Evolutionary conservation across 352 stramenopile genomes (phyloP).

Genomic region (Halophytophthora polymorphica): DNA sequence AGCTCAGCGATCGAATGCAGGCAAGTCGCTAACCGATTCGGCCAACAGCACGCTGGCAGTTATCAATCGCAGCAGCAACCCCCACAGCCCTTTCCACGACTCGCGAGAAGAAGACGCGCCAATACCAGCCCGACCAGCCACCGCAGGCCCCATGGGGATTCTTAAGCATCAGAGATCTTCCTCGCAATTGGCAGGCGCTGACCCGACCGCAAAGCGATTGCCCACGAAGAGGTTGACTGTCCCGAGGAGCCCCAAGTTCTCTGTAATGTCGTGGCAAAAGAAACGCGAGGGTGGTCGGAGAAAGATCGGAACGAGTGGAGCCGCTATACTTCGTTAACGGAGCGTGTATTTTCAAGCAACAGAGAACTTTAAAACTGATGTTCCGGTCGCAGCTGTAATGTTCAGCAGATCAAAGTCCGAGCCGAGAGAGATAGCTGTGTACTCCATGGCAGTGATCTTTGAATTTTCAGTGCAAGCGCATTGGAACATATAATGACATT

Average conservation of each 20-base stretch:
- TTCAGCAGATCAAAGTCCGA: too few species aligned
- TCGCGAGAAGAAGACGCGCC: constrained; percentile 15
- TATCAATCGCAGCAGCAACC: constrained; percentile 15
- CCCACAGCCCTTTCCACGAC: constrained; percentile 1
- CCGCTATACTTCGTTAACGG: too few species aligned
- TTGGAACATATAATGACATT: too few species aligned
- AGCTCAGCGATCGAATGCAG: constrained; percentile 43
- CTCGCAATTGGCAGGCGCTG: constrained; percentile 22
- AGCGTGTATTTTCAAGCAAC: too few species aligned
- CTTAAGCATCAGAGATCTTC: constrained; percentile 42
- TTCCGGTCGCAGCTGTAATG: too few species aligned
- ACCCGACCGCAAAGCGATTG: constrained; percentile 14
- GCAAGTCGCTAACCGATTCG: constrained; percentile 48
- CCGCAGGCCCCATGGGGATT: neutral
- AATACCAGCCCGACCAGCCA: neutral
- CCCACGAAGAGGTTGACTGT: constrained; percentile 62
- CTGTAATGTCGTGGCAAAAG: constrained; percentile 86
- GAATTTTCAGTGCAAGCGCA: too few species aligned
- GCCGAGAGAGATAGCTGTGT: too few species aligned
- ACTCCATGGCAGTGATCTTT: too few species aligned
- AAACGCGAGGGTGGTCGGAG: constrained; percentile 25
- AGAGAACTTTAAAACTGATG: too few species aligned
- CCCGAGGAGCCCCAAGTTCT: constrained; percentile 79
- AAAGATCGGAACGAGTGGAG: constrained; percentile 15
- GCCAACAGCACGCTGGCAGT: constrained; percentile 43